Conservation (phyloP, 495 filamentous ascomycete genomes). For the Hypoxylon rickii region DNA sequence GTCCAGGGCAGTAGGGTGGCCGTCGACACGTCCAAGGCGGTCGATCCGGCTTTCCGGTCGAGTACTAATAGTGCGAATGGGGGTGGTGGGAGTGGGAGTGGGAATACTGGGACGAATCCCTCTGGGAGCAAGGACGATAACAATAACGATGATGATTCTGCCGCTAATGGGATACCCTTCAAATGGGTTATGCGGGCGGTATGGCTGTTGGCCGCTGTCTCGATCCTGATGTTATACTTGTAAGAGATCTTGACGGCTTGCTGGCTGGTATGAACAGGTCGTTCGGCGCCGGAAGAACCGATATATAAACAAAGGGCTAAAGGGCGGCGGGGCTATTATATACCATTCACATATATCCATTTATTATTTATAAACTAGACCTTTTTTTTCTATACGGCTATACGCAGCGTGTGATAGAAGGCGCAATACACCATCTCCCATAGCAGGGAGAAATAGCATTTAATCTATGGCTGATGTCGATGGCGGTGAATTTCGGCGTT, state of each 20-base stretch:
- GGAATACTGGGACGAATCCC: neutral
- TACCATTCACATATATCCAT: neutral
- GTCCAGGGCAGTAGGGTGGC: constrained; percentile 14
- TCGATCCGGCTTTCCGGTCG: constrained; percentile 15
- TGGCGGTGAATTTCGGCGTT: too few relatives aligned
- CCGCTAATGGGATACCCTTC: too few relatives aligned
- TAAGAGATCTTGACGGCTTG: neutral
- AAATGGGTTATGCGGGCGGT: neutral
- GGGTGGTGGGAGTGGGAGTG: neutral
- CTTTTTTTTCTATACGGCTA: too few relatives aligned
- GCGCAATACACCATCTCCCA: too few relatives aligned
- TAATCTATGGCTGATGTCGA: too few relatives aligned
- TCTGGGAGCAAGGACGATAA: neutral
- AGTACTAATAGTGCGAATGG: neutral
- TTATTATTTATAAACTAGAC: neutral
- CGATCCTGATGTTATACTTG: neutral
- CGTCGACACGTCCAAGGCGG: neutral
- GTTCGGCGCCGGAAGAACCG: too few relatives aligned
- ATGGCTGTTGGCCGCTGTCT: neutral
- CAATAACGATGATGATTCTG: neutral
- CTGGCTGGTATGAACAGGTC: too few relatives aligned
- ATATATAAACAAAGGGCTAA: too few relatives aligned
- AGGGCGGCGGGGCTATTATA: too few relatives aligned
- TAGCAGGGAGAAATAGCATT: too few relatives aligned
- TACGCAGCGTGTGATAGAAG: too few relatives aligned